Percentiles rank a stretch among this genome's conserved stretches.
phyloP scores from a whole-genome alignment of 2,329 filamentous ascomycete species.

The Clarireedia hainanense region DNA sequence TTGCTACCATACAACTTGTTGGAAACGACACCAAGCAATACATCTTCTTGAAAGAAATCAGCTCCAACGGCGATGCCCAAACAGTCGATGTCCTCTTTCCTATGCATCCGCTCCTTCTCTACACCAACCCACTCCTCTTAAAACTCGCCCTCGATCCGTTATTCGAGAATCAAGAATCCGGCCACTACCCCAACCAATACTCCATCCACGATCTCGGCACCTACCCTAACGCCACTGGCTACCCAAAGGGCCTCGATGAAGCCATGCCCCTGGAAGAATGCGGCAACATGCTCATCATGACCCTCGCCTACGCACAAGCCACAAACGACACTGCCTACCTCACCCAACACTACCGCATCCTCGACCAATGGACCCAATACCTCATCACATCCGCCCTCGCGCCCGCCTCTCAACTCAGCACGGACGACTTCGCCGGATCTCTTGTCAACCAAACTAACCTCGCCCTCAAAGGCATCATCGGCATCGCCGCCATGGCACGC shows the following conservation, averaged over 20 bases:
- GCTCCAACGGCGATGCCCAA: constrained; percentile 77
- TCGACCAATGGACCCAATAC: constrained; percentile 73
- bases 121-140: constrained; percentile 60
- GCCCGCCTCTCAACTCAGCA: constrained; percentile 69
- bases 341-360: constrained; percentile 58
- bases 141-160: constrained; percentile 54
- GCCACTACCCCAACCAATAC: constrained; percentile 59
- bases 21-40: constrained; percentile 39
- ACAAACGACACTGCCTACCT: constrained; percentile 48
- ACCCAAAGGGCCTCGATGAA: constrained; percentile 63
- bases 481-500: constrained; percentile 71
- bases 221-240: constrained; percentile 66
- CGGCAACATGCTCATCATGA: constrained; percentile 78
- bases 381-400: constrained; percentile 66
- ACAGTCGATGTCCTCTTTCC: constrained; percentile 88
- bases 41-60: constrained; percentile 68
- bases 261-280: constrained; percentile 73
- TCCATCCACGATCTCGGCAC: constrained; percentile 70
- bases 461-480: constrained; percentile 76
- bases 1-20: constrained; percentile 37
- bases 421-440: constrained; percentile 77
- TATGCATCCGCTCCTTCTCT: constrained; percentile 73
- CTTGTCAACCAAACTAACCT: constrained; percentile 74
- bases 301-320: constrained; percentile 57
- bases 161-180: constrained; percentile 59